Evolutionary conservation across 441 rosid genomes (phyloP).

Genomic region (Pelargonium australe): DNA sequence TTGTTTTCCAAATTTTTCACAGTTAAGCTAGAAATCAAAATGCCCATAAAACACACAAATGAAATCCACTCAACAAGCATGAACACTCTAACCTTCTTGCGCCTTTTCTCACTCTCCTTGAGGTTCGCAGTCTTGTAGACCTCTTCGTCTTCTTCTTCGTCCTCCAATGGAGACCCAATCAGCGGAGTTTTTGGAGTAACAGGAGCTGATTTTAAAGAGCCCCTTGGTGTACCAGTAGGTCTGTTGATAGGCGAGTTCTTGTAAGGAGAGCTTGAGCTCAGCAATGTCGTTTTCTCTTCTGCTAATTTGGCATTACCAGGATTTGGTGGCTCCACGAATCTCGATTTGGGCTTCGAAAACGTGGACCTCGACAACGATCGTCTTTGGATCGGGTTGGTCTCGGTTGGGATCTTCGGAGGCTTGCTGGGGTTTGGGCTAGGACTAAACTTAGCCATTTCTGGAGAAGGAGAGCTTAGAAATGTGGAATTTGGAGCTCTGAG

Average conservation of each 20-base stretch:
- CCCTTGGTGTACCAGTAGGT: conserved; percentile 24
- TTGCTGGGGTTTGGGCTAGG: conserved; percentile 34
- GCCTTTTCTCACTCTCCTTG: conserved; percentile 33
- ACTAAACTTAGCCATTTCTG: conserved; percentile 19
- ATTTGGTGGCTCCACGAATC: conserved; percentile 59
- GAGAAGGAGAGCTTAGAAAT: conserved; percentile 17
- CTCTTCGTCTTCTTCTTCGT: conserved; percentile 45
- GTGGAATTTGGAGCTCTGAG: conserved; percentile 19
- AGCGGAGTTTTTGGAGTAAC: conserved; percentile 32
- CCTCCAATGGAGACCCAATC: conserved; percentile 27
- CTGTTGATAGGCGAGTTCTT: conserved; percentile 45
- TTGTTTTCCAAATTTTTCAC: conserved; percentile 10
- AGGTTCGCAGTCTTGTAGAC: conserved; percentile 53
- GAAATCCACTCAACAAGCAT: conserved; percentile 22
- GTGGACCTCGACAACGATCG: conserved; percentile 47
- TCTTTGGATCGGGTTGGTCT: conserved; percentile 22
- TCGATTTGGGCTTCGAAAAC: conserved; percentile 69
- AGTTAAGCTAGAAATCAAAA: conserved; percentile 23
- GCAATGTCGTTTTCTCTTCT: conserved; percentile 24
- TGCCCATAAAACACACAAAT: conserved; percentile 17
- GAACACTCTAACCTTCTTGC: conserved; percentile 7
- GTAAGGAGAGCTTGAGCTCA: conserved; percentile 29
- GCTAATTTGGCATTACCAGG: conserved; percentile 26
- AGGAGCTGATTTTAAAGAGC: conserved; percentile 30
- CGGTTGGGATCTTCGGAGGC: conserved; percentile 54